phyloP scores from a whole-genome alignment of 208 protist genomes.

The Naegleria lovaniensis region DNA sequence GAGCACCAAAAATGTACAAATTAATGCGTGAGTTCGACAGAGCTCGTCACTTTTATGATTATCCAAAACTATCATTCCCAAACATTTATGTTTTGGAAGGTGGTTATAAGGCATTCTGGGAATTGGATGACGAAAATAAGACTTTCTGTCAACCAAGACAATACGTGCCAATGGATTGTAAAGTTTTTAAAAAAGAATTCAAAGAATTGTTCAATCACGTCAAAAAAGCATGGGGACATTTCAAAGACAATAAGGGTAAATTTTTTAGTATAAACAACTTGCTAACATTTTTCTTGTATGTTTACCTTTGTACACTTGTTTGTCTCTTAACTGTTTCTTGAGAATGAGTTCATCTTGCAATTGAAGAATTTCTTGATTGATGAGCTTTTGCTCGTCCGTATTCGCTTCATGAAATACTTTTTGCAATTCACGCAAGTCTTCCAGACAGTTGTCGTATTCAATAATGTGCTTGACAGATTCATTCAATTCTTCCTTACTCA shows the following conservation, averaged over 20 bases:
- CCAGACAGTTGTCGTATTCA: background rate
- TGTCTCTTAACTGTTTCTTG: background rate
- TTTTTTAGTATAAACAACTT: background rate
- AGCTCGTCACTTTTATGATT: slow-evolving; percentile 12
- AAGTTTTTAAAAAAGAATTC: background rate
- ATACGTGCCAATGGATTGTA: slow-evolving; percentile 8
- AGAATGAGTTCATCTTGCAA: background rate
- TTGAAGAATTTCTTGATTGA: background rate
- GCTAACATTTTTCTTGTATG: background rate
- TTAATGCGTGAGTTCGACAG: slow-evolving; percentile 28
- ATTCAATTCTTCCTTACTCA: background rate
- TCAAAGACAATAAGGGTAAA: background rate
- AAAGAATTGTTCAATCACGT: background rate
- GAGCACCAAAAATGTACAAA: slow-evolving; percentile 42
- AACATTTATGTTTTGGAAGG: slow-evolving; percentile 45
- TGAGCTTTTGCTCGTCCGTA: background rate
- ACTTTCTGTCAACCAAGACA: background rate
- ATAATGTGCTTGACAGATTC: background rate
- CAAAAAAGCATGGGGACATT: background rate
- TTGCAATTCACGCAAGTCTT: background rate
- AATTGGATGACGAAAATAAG: background rate
- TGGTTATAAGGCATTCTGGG: slow-evolving; percentile 48
- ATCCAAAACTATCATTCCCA: slow-evolving; percentile 42
- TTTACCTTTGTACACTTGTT: background rate
- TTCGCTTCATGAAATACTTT: background rate